These are phyloP conservation scores for Dipodascus albidus DNA, from an alignment of 805 yeast species.

Conservation along the genomic window DNA sequence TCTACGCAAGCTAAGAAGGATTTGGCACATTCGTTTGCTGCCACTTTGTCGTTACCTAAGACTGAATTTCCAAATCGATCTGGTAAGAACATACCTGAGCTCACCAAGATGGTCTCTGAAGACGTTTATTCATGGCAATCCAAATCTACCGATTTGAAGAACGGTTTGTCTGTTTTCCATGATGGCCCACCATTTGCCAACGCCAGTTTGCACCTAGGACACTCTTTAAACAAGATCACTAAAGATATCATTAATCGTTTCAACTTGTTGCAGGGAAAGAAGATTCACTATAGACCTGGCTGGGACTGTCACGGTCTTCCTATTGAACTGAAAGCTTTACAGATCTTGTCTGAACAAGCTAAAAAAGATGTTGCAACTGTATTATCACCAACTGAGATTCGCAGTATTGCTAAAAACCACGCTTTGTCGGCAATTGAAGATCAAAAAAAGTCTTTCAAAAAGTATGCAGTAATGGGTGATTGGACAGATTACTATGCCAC, in stretches of 20 bases:
- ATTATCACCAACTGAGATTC: conserved; percentile 39
- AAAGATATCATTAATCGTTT: conserved; percentile 78
- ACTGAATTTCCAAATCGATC: conserved; percentile 59
- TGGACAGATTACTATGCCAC: conserved; percentile 69
- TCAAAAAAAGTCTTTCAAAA: conserved; percentile 55
- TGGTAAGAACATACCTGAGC: conserved; percentile 32
- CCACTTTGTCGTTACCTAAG: conserved; percentile 51
- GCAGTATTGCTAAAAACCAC: conserved; percentile 54
- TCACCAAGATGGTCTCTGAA: conserved; percentile 43
- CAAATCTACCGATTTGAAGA: conserved; percentile 24
- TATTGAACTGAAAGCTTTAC: conserved; percentile 75
- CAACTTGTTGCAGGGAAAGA: conserved; percentile 49
- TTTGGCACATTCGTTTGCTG: conserved; percentile 6
- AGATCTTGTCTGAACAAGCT: conserved; percentile 16
- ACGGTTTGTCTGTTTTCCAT: conserved; percentile 50
- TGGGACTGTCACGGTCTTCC: conserved; percentile 99
- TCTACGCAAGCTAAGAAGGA: not conserved
- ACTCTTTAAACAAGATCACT: conserved; percentile 77
- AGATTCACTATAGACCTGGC: conserved; percentile 73
- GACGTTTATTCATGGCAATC: conserved; percentile 57
- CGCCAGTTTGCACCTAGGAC: conserved; percentile 87
- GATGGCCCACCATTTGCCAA: conserved; percentile 99
- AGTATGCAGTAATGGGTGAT: conserved; percentile 75
- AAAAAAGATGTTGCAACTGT: conserved; percentile 26
- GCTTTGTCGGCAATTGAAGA: conserved; percentile 55